Base-by-base conservation (phyloP, 148 eudicot species). In the Limonium bicolor region DNA sequence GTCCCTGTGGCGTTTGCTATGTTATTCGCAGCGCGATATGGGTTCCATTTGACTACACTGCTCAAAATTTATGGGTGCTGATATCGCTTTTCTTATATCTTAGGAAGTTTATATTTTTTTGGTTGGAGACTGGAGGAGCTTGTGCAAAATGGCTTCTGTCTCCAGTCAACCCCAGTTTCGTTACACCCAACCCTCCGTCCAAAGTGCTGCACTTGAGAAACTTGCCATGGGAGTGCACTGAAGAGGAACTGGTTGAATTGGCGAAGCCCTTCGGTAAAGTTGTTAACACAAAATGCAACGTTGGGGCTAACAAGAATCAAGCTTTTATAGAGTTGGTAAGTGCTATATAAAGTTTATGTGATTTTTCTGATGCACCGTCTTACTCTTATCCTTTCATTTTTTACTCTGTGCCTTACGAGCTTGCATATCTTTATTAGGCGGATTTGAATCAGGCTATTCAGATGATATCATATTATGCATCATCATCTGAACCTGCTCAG, bases 281-380 rank as follows among this genome's bases (percentile, higher is more conserved):
- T 56, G 95, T 90, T 42, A 90, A 90, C 62, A 90, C 99, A 28
- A 90, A 90, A 59, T 90, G 99, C 74, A 90, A 90, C 69, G 99
- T 90, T 41, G 99, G 99, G 40, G 99, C 99, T 37, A 85, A 90
- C 54, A 63, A 72, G 46, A 90, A 90, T 64, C 99, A 90, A 76
- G 99, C 99, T 34, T 90, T 90, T 48, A 85, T 90, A 45, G 99
- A 90, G 66, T 81, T 90, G 73, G 99, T 90, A 64, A 81, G 99
- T 63, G 34, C 15, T 9, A 12, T 20, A 17, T 13, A 16, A 23
- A 21, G 14, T 15, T 27, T 14, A 13, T 11, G 34, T 27, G 6
- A 27, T 24, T 45, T 39, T 20, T 39, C 43, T 20, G 43, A 26
- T 20, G 23, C 23, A 23, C 48, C 15, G 26, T 7, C 16, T 48